Base-by-base conservation (phyloP, 2,329 filamentous ascomycete genomes). In the Stachybotrys echinatus region DNA sequence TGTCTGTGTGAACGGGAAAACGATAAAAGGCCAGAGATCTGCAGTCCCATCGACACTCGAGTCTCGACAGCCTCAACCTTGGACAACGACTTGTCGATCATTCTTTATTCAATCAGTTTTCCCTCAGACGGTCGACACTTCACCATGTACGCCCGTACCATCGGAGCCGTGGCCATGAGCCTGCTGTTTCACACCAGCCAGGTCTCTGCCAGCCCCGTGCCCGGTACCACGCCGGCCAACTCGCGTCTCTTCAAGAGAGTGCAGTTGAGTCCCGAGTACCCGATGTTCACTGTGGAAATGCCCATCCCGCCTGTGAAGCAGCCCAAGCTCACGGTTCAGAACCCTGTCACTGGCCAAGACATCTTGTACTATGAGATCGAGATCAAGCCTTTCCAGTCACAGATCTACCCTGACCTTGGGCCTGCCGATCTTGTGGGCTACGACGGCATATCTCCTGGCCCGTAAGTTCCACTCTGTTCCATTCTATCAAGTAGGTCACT, bases 371-470 rank as follows among this genome's bases (percentile, higher is more conserved):
- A 66, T 39, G 65, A 71, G 45, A 52, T 68, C 22, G 59, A 63
- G 31, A 65, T 69, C 51, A 55, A 55, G 18, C 52, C 60, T 1
- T 69, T 71, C 47, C 56, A 51, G 3, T 58, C 67, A 51, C 62
- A 66, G 48, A 55, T 74, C 2, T 74, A 67, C 27, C 70, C 69
- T 1, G 60, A 64, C 52, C 66, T 69, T 18, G 42, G 54, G 0
- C 52, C 58, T 6, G 56, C 67, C 2, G 59, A 54, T 6, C 54
- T 71, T 7, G 58, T 65, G 20, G 78, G 79, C 6, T 83, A 81
- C 54, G 74, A 82, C 65, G 79, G 79, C 14, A 72, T 75, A 7
- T 67, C 70, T 5, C 78, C 79, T 6, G 80, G 80, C 0, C 78
- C 78, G 27, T 34, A 14, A 34, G 27, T 8, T 10, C 14, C 10